These are phyloP conservation scores for Colletotrichum destructivum DNA, from an alignment of 2,329 filamentous ascomycete genomes.

Conservation along the genomic window DNA sequence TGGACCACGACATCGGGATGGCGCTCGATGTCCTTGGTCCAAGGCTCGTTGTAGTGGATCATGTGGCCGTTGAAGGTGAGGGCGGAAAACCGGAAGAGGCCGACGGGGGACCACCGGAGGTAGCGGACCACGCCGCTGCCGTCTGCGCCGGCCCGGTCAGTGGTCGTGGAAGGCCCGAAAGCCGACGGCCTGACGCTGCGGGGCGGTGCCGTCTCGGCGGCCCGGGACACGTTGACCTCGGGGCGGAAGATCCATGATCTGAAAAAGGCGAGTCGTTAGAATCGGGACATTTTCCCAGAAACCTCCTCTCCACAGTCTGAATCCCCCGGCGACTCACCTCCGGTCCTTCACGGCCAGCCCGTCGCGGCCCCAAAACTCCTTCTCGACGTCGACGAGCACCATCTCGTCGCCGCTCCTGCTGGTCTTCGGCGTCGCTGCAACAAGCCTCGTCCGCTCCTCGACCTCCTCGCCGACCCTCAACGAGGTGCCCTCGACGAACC, in stretches of 20 bases:
- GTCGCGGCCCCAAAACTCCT: conserved; percentile 67
- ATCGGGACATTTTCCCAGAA: no score
- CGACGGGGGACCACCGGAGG: conserved; percentile 61
- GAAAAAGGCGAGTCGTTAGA: no score
- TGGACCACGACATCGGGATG: conserved; percentile 83
- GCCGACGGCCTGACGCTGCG: conserved; percentile 2
- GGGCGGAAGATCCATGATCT: conserved; percentile 63
- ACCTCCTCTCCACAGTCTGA: no score
- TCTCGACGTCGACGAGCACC: conserved; percentile 76
- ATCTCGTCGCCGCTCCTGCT: conserved; percentile 71
- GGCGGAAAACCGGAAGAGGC: conserved; percentile 85
- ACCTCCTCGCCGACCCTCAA: conserved; percentile 70
- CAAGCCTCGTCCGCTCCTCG: conserved; percentile 69
- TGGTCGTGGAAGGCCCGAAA: conserved; percentile 16
- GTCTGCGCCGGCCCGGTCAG: neutral
- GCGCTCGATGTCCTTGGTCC: conserved; percentile 76
- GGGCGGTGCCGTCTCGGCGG: conserved; percentile 42
- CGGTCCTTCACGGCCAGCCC: conserved; percentile 69
- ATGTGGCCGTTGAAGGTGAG: conserved; percentile 89
- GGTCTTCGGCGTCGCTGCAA: conserved; percentile 68
- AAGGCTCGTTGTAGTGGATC: conserved; percentile 84
- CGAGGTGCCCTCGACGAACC: conserved; percentile 55
- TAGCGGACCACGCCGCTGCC: conserved; percentile 48
- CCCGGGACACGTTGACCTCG: conserved; percentile 46
- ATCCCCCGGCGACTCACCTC: conserved; percentile 53